A percentile compares a stretch with the other conserved stretches of the same genome.
phyloP scores from a whole-genome alignment of 2,329 filamentous ascomycete species.

The Ophiostoma populinum region DNA sequence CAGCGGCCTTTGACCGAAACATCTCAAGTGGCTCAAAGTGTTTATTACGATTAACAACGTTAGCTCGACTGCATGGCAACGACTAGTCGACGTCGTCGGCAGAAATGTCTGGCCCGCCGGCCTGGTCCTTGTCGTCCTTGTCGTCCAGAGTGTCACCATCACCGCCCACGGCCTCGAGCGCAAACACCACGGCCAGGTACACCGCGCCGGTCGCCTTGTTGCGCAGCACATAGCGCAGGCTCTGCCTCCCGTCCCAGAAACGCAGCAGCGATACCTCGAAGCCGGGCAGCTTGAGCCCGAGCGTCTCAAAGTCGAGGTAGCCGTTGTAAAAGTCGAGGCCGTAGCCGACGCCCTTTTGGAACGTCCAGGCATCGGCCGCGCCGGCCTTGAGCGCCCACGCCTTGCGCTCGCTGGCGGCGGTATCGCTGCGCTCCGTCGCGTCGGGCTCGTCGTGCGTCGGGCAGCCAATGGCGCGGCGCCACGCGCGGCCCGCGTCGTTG shows the following conservation, averaged over 20 bases:
- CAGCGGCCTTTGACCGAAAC: too few relatives aligned
- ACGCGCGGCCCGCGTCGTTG: conserved; percentile 33
- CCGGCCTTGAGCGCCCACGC: conserved; percentile 36
- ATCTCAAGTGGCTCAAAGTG: too few relatives aligned
- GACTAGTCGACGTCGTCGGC: conserved; percentile 27
- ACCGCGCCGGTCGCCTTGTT: conserved; percentile 56
- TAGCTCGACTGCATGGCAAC: too few relatives aligned
- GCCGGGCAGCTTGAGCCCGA: conserved; percentile 53
- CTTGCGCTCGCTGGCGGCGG: conserved; percentile 34
- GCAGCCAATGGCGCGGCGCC: conserved; percentile 28
- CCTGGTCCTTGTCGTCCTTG: not conserved
- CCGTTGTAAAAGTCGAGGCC: conserved; percentile 68
- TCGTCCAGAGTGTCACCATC: conserved; percentile 16
- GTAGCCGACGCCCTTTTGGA: conserved; percentile 35
- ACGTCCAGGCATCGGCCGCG: conserved; percentile 35
- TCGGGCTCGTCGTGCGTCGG: too few relatives aligned
- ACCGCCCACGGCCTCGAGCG: conserved; percentile 52
- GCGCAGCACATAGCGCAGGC: conserved; percentile 73
- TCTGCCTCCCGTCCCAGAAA: conserved; percentile 71
- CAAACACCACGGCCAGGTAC: conserved; percentile 70
- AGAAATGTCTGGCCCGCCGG: conserved; percentile 15
- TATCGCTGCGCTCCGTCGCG: conserved; percentile 19
- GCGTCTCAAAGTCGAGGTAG: conserved; percentile 69
- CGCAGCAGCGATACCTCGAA: conserved; percentile 57
- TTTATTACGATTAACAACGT: too few relatives aligned